Percentiles rank a stretch among this genome's conserved stretches.
phyloP scores from a whole-genome alignment of 331 rosid species.

The Dryas integrifolia region DNA sequence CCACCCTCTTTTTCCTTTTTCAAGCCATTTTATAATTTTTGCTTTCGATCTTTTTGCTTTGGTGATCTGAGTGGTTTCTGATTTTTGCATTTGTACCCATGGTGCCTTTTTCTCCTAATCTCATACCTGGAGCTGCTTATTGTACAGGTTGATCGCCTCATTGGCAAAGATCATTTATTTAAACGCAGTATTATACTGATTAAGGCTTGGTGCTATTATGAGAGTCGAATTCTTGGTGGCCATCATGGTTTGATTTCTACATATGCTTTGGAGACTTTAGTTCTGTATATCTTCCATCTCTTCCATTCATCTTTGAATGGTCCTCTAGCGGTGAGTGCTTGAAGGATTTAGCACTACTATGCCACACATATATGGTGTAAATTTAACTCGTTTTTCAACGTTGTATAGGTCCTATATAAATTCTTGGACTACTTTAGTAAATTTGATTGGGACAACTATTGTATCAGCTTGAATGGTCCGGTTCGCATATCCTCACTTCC shows the following conservation, averaged over 20 bases:
- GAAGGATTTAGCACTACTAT: conserved; percentile 12
- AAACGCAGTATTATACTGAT: conserved; percentile 81
- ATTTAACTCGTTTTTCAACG: conserved; percentile 24
- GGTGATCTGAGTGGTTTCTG: neutral
- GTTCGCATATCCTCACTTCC: conserved; percentile 70
- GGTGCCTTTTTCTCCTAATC: neutral
- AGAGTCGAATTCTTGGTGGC: conserved; percentile 94
- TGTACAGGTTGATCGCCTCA: conserved; percentile 64
- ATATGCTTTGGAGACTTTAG: conserved; percentile 87
- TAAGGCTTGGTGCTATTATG: conserved; percentile 96
- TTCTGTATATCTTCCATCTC: conserved; percentile 72
- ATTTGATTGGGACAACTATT: conserved; percentile 93
- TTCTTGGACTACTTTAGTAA: conserved; percentile 91
- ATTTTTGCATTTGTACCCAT: neutral
- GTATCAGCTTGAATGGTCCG: conserved; percentile 87
- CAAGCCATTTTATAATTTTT: neutral
- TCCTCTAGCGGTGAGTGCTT: conserved; percentile 76
- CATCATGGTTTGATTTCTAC: conserved; percentile 93
- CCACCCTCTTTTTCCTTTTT: neutral
- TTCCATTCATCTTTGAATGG: conserved; percentile 72
- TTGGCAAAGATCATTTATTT: conserved; percentile 81
- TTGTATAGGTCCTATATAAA: conserved; percentile 71
- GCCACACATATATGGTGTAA: conserved; percentile 23
- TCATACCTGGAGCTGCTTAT: conserved; percentile 3
- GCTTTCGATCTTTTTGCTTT: neutral